These are phyloP conservation scores for Uncinocarpus reesii DNA, from an alignment of 2,329 filamentous ascomycete genomes.

Conservation along the genomic window DNA sequence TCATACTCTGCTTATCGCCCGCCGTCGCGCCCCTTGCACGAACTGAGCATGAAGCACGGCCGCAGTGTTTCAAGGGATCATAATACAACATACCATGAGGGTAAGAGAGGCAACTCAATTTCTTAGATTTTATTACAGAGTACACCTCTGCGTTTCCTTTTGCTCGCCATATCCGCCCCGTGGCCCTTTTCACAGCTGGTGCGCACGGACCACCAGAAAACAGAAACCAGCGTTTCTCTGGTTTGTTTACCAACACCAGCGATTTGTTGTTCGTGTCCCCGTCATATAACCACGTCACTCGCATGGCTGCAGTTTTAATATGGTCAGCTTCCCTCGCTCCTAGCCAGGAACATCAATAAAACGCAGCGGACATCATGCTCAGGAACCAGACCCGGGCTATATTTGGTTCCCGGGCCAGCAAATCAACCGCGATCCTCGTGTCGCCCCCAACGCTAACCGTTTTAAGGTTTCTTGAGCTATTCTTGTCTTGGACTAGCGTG, in stretches of 20 bases:
- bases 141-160: neutral
- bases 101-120: conserved; percentile 18
- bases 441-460: conserved; percentile 25
- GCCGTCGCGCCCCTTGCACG: conserved; percentile 16
- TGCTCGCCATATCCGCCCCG: neutral
- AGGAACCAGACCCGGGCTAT: neutral
- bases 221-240: neutral
- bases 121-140: too few relatives aligned
- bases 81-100: conserved; percentile 22
- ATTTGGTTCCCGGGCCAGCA: neutral
- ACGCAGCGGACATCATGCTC: neutral
- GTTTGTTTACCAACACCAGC: neutral
- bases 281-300: neutral
- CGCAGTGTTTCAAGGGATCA: conserved; percentile 18
- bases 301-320: too few relatives aligned
- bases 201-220: conserved; percentile 6
- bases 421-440: neutral
- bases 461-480: conserved; percentile 19
- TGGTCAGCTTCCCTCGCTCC: too few relatives aligned
- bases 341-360: too few relatives aligned
- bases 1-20: conserved; percentile 3
- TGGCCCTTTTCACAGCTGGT: neutral
- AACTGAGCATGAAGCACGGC: conserved; percentile 19
- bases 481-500: conserved; percentile 23
- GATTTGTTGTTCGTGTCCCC: neutral